Conservation (phyloP, 1,284 basidiomycete species). For the Microbotryomycetes sp. region DNA sequence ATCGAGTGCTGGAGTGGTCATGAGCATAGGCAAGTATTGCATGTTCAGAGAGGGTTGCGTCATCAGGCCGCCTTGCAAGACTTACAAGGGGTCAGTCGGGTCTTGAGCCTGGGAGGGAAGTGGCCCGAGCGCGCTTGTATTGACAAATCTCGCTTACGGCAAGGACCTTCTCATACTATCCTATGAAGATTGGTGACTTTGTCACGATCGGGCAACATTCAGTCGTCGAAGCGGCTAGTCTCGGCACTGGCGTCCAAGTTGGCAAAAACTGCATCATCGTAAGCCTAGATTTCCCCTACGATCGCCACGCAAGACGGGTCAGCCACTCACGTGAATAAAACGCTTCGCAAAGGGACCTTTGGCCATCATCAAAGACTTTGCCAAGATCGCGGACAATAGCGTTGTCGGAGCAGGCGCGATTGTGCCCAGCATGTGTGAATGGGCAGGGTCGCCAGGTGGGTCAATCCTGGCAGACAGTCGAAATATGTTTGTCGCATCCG, state of each 20-base stretch:
- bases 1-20: slow-evolving; percentile 81
- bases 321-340: not conserved
- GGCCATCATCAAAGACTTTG: slow-evolving; percentile 92
- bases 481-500: not conserved
- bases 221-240: slow-evolving; percentile 87
- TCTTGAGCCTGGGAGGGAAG: not conserved
- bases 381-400: slow-evolving; percentile 75
- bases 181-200: slow-evolving; percentile 91
- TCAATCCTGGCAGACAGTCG: slow-evolving; percentile 20
- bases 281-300: slow-evolving; percentile 37
- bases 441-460: slow-evolving; percentile 79
- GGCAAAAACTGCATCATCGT: slow-evolving; percentile 93
- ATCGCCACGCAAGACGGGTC: not conserved
- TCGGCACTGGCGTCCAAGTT: slow-evolving; percentile 90
- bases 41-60: slow-evolving; percentile 80
- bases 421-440: slow-evolving; percentile 77
- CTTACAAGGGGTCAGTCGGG: slow-evolving; percentile 56
- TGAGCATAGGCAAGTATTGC: slow-evolving; percentile 88
- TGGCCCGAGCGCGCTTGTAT: not conserved
- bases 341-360: slow-evolving; percentile 70
- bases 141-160: not conserved
- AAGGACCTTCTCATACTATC: slow-evolving; percentile 86
- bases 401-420: slow-evolving; percentile 88
- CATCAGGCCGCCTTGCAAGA: slow-evolving; percentile 75
- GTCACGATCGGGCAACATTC: slow-evolving; percentile 82